Evolutionary conservation across 108 stramenopile species (phyloP).

Genomic region (Discostella stelligeroides): DNA sequence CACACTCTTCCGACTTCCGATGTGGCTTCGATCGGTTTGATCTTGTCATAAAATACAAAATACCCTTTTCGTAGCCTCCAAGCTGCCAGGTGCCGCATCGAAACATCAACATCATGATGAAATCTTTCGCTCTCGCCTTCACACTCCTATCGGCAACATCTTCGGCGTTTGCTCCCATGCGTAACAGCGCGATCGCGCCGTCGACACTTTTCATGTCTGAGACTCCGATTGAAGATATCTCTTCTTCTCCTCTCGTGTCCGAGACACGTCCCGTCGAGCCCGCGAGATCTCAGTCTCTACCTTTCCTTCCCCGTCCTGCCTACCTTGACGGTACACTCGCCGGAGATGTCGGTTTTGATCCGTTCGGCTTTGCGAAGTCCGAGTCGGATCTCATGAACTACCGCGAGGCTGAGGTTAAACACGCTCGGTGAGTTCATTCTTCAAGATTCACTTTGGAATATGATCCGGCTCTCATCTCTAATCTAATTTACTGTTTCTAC

Average conservation of each 20-base stretch:
- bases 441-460: too few relatives aligned
- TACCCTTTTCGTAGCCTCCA: too few relatives aligned
- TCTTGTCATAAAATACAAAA: too few relatives aligned
- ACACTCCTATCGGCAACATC: conserved; percentile 50
- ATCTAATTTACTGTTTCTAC: too few relatives aligned
- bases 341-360: conserved; percentile 94
- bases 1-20: too few relatives aligned
- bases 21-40: too few relatives aligned
- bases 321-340: conserved; percentile 72
- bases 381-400: conserved; percentile 47
- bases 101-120: conserved; percentile 66
- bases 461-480: too few relatives aligned
- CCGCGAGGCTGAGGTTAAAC: conserved; percentile 91
- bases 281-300: conserved; percentile 63
- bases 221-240: background rate
- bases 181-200: background rate
- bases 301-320: conserved; percentile 73
- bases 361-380: conserved; percentile 81
- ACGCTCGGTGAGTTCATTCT: conserved; percentile 47
- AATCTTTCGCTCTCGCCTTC: conserved; percentile 56
- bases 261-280: conserved; percentile 22
- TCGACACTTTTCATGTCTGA: conserved; percentile 18
- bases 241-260: conserved; percentile 2
- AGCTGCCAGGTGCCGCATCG: too few relatives aligned
- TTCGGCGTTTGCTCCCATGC: conserved; percentile 62